These are phyloP conservation scores for Hyaloscypha finlandica DNA, from an alignment of 495 filamentous ascomycete species.

Conservation along the genomic window DNA sequence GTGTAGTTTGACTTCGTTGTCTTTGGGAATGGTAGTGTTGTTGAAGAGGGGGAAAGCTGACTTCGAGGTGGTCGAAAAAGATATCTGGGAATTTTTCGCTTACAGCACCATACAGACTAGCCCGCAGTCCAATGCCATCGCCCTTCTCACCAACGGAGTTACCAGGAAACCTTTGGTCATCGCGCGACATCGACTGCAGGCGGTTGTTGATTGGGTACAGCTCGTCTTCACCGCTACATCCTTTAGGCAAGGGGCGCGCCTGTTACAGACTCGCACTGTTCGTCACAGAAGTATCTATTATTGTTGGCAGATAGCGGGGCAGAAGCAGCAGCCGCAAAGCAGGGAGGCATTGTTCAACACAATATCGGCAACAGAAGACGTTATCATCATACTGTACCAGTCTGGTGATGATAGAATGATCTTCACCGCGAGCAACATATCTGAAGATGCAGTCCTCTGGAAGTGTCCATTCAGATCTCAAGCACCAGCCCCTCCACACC, in stretches of 20 bases:
- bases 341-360: background rate
- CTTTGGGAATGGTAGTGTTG: conserved; percentile 42
- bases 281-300: conserved; percentile 13
- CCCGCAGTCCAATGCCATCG: background rate
- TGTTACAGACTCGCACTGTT: conserved; percentile 10
- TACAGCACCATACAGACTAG: conserved; percentile 2
- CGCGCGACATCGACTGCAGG: background rate
- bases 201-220: conserved; percentile 6
- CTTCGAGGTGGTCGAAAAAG: conserved; percentile 19
- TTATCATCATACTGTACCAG: background rate
- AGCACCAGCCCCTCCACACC: background rate
- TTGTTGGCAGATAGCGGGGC: background rate
- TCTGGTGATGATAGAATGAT: background rate
- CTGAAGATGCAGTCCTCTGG: background rate
- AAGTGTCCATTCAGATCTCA: background rate
- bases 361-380: background rate
- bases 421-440: background rate
- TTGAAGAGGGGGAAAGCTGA: conserved; percentile 34
- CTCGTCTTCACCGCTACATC: conserved; percentile 18
- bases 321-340: background rate
- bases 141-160: background rate
- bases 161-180: conserved; percentile 2
- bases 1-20: conserved; percentile 70
- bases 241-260: conserved; percentile 9
- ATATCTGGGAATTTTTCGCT: conserved; percentile 26